A percentile compares a stretch with the other conserved stretches of the same genome.
phyloP scores from a whole-genome alignment of 2,329 filamentous ascomycete species.

The Drechslera avenae region DNA sequence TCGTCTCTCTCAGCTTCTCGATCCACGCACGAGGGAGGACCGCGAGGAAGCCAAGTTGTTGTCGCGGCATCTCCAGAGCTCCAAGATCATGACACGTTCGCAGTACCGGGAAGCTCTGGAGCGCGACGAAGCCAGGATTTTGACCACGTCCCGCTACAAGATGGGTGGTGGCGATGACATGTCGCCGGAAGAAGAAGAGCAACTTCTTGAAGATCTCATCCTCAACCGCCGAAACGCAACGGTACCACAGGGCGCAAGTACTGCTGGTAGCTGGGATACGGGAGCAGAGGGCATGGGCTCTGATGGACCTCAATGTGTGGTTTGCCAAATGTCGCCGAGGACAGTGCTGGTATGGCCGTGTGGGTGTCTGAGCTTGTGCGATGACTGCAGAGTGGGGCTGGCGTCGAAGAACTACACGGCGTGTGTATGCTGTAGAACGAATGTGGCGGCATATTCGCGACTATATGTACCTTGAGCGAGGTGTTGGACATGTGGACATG shows the following conservation, averaged over 20 bases:
- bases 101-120: conserved; percentile 72
- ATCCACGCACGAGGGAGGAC: conserved; percentile 78
- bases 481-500: neutral
- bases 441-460: conserved; percentile 86
- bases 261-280: conserved; percentile 63
- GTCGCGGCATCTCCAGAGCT: conserved; percentile 75
- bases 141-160: conserved; percentile 54
- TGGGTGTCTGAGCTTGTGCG: conserved; percentile 89
- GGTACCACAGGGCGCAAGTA: conserved; percentile 30
- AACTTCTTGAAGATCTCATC: conserved; percentile 64
- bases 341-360: conserved; percentile 97
- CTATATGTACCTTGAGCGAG: conserved; percentile 76
- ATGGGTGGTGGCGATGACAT: conserved; percentile 28
- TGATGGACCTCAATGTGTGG: conserved; percentile 83
- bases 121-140: conserved; percentile 70
- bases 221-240: conserved; percentile 57
- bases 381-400: conserved; percentile 90
- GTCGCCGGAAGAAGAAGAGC: conserved; percentile 60
- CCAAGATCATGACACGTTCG: conserved; percentile 79
- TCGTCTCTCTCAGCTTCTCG: conserved; percentile 78
- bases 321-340: conserved; percentile 84
- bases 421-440: conserved; percentile 90
- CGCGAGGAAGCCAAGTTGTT: conserved; percentile 80
- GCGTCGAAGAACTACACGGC: conserved; percentile 98
- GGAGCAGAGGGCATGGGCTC: conserved; percentile 76